These are phyloP conservation scores for Anisodus acutangulus DNA, from an alignment of 257 asterid genomes.

Conservation along the genomic window DNA sequence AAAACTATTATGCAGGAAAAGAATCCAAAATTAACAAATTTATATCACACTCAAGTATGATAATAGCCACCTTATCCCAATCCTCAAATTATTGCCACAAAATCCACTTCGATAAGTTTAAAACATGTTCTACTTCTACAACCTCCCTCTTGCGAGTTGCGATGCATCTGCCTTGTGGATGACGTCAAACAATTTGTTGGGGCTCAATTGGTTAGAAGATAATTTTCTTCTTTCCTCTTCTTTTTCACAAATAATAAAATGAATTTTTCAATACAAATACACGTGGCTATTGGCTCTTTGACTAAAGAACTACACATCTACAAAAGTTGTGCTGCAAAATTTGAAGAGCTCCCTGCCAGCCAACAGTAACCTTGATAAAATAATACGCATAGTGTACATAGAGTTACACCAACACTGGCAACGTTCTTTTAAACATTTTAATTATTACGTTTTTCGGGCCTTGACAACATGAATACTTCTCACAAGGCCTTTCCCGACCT, in stretches of 20 bases:
- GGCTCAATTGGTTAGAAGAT: background rate
- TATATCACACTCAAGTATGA: too few relatives aligned
- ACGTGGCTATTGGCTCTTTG: background rate
- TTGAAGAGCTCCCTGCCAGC: background rate
- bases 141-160: background rate
- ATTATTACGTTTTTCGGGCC: conserved; percentile 54
- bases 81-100: background rate
- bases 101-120: background rate
- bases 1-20: background rate
- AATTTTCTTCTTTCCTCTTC: background rate
- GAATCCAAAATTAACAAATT: background rate
- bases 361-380: too few relatives aligned
- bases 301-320: background rate
- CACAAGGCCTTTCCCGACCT: conserved; percentile 85
- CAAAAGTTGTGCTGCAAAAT: conserved; percentile 23
- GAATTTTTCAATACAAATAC: background rate
- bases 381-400: background rate
- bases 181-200: background rate
- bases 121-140: background rate
- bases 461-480: conserved; percentile 72
- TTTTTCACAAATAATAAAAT: background rate
- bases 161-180: background rate
- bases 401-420: background rate
- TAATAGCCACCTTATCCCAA: background rate
- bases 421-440: conserved; percentile 26